phyloP scores from a whole-genome alignment of 2,329 filamentous ascomycete genomes.

The Paraconiothyrium brasiliense region DNA sequence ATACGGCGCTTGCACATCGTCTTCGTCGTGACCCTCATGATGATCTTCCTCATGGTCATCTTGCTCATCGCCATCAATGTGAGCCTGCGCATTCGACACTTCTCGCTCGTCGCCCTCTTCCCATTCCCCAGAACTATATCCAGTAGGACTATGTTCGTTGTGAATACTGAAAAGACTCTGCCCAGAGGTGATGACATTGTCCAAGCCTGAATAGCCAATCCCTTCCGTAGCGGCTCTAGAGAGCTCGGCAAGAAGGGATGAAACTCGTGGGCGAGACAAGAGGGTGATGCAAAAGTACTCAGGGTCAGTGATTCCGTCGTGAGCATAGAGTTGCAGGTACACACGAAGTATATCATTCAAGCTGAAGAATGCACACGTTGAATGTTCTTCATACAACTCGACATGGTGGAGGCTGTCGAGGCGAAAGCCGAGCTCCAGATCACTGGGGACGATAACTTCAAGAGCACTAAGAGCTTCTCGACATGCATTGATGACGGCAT shows the following conservation, averaged over 20 bases:
- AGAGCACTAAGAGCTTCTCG: slow-evolving; percentile 65
- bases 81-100: slow-evolving; percentile 1
- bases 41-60: slow-evolving; percentile 11
- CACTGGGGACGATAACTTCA: slow-evolving; percentile 63
- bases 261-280: slow-evolving; percentile 63
- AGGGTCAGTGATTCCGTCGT: slow-evolving; percentile 64
- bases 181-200: slow-evolving; percentile 38
- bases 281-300: slow-evolving; percentile 68
- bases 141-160: slow-evolving; percentile 28
- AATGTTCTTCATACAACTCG: slow-evolving; percentile 45
- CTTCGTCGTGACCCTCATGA: slow-evolving; percentile 7
- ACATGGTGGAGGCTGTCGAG: slow-evolving; percentile 51
- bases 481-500: slow-evolving; percentile 65
- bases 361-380: slow-evolving; percentile 38
- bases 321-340: slow-evolving; percentile 66
- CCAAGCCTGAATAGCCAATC: slow-evolving; percentile 64
- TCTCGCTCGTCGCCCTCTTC: slow-evolving; percentile 22
- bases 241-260: slow-evolving; percentile 62
- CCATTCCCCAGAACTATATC: slow-evolving; percentile 33
- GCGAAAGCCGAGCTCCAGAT: slow-evolving; percentile 59
- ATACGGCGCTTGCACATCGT: slow-evolving; percentile 6
- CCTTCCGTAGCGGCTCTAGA: slow-evolving; percentile 63
- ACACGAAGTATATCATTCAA: slow-evolving; percentile 65
- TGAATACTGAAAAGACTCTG: slow-evolving; percentile 37
- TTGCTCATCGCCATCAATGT: not conserved